Conservation (phyloP, 345 rosid genomes). For the thale cress (Arabidopsis thaliana) region DNA sequence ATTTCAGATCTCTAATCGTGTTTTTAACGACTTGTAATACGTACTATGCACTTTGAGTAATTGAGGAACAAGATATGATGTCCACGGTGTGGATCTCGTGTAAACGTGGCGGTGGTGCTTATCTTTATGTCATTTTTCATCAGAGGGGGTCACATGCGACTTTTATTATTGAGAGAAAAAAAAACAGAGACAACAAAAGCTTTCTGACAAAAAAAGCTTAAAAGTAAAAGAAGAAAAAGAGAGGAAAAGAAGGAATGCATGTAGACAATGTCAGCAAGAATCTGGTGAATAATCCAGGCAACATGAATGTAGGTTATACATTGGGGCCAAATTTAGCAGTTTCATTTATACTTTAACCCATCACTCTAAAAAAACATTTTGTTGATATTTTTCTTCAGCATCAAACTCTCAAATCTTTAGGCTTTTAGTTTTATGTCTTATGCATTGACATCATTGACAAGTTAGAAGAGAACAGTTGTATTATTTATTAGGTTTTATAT, state of each 20-base stretch:
- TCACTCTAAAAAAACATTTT: background rate
- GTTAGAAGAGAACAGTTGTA: no score
- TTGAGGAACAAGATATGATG: background rate
- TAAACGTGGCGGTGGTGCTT: slow-evolving; percentile 10
- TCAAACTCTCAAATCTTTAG: no score
- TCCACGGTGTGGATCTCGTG: slow-evolving; percentile 24
- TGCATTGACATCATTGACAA: no score
- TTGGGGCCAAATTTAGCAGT: background rate
- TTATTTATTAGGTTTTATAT: no score
- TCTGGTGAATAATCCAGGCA: background rate
- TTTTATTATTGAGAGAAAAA: background rate
- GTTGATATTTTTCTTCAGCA: no score
- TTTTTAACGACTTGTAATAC: background rate
- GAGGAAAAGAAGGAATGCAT: background rate
- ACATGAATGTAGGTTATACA: background rate
- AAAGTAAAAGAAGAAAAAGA: background rate
- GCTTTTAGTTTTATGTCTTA: no score
- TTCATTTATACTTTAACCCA: background rate
- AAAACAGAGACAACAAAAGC: slow-evolving; percentile 13
- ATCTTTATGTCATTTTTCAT: slow-evolving; percentile 12
- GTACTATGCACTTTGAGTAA: background rate
- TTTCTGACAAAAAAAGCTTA: background rate
- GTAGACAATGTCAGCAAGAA: background rate
- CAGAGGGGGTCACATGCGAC: slow-evolving; percentile 5
- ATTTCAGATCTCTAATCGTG: background rate